A percentile compares a stretch with the other conserved stretches of the same genome.
Conservation (phyloP, 2,329 filamentous ascomycete genomes). For the Aspergillus nomiae region DNA sequence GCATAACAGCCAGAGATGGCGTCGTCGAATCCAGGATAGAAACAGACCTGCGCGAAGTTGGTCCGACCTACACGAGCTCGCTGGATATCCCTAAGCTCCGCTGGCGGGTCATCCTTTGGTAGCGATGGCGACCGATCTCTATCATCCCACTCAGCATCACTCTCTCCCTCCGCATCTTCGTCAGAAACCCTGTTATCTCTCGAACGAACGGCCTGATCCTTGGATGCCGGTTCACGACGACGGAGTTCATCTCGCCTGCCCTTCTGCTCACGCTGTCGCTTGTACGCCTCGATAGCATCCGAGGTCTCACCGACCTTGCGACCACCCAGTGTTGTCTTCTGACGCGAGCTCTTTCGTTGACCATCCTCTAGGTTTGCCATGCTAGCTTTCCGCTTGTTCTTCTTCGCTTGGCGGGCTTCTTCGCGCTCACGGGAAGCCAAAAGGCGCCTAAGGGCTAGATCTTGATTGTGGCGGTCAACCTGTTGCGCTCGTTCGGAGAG, state of each 20-base stretch:
- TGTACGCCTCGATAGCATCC: constrained; percentile 72
- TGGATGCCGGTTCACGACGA: constrained; percentile 42
- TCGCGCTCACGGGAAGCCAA: constrained; percentile 68
- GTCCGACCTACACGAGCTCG: constrained; percentile 79
- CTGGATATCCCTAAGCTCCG: constrained; percentile 79
- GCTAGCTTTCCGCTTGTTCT: constrained; percentile 73
- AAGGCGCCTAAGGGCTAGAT: constrained; percentile 76
- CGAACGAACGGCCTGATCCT: constrained; percentile 62
- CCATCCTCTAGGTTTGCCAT: constrained; percentile 77
- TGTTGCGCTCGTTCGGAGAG: constrained; percentile 84
- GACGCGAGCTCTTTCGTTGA: constrained; percentile 72
- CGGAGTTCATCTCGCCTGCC: constrained; percentile 51
- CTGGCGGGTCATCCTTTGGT: constrained; percentile 67
- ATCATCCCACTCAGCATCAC: constrained; percentile 76
- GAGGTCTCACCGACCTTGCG: constrained; percentile 69
- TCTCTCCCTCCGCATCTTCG: constrained; percentile 68
- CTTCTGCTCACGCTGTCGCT: constrained; percentile 62
- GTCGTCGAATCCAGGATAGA: constrained; percentile 85
- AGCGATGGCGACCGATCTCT: constrained; percentile 53
- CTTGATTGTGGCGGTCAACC: constrained; percentile 79
- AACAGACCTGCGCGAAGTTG: constrained; percentile 88
- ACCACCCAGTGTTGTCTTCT: constrained; percentile 67
- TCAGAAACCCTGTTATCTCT: constrained; percentile 64
- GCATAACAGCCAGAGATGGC: constrained; percentile 82
- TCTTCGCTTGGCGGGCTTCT: constrained; percentile 54